A percentile compares a stretch with the other conserved stretches of the same genome.
Evolutionary conservation across 2,329 filamentous ascomycete species (phyloP).

Genomic region (Fusarium siculi): DNA sequence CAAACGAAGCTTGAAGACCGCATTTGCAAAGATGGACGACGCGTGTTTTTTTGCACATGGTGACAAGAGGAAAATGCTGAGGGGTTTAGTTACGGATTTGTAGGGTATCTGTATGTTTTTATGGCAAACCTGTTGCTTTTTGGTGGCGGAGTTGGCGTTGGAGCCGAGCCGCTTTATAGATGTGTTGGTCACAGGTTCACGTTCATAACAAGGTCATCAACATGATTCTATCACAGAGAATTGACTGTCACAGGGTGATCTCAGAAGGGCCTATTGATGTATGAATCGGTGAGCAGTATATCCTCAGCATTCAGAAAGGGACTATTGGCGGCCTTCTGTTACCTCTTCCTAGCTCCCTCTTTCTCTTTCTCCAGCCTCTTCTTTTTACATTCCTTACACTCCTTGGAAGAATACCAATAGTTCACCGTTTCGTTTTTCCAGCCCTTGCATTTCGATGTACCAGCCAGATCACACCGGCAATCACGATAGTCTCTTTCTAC

Average conservation of each 20-base stretch:
- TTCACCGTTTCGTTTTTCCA: not conserved
- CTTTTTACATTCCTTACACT: not conserved
- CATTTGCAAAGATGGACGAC: not conserved
- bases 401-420: not conserved
- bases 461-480: not conserved
- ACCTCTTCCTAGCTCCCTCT: not conserved
- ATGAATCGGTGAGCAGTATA: accelerated
- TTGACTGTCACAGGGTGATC: not conserved
- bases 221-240: not conserved
- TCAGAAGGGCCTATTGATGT: accelerated
- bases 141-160: not conserved
- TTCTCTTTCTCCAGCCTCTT: not conserved
- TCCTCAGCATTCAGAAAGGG: not conserved
- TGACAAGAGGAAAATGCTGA: accelerated
- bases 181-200: not conserved
- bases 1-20: not conserved
- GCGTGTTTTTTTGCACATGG: not conserved
- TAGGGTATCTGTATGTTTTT: accelerated
- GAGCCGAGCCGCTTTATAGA: not conserved
- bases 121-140: not conserved
- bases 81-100: accelerated
- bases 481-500: not conserved
- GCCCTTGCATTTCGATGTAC: not conserved
- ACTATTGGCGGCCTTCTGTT: not conserved
- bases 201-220: too few species aligned